Percentiles rank a stretch among this genome's conserved stretches.
These are phyloP conservation scores for Hemileccinum impolitum DNA, from an alignment of 768 basidiomycete genomes.

Conservation along the genomic window DNA sequence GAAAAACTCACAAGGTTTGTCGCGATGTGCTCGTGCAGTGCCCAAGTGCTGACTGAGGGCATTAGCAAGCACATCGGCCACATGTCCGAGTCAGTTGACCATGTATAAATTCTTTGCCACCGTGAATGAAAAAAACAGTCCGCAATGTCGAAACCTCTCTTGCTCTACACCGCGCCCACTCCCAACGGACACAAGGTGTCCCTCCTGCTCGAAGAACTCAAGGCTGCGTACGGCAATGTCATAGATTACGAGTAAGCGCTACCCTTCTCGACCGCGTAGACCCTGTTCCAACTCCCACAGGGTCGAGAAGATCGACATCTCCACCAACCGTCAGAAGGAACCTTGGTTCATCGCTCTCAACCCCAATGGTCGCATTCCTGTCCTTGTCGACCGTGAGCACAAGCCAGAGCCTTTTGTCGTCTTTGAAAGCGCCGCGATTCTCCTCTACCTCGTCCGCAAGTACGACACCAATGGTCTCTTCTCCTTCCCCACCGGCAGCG, in stretches of 20 bases:
- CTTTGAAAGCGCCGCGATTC: conserved; percentile 79
- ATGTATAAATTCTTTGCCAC: conserved; percentile 9
- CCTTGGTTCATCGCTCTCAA: conserved; percentile 75
- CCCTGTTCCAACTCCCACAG: conserved; percentile 29
- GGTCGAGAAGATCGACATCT: conserved; percentile 51
- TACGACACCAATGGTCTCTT: conserved; percentile 78
- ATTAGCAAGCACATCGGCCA: conserved; percentile 21
- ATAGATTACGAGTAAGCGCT: conserved; percentile 49
- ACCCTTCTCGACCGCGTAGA: not conserved
- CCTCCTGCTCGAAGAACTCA: conserved; percentile 63
- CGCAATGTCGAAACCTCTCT: conserved; percentile 24
- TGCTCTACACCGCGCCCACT: conserved; percentile 42
- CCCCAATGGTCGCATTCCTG: conserved; percentile 72
- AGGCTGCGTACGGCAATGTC: conserved; percentile 42
- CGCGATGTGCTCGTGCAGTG: no score
- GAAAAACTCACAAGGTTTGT: not conserved
- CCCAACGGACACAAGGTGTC: conserved; percentile 56
- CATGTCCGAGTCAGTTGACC: conserved; percentile 5
- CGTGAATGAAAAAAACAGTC: not conserved
- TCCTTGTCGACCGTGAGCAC: conserved; percentile 57
- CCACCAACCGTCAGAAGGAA: conserved; percentile 73
- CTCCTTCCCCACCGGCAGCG: conserved; percentile 55
- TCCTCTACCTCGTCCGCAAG: conserved; percentile 77
- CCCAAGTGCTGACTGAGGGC: conserved; percentile 8
- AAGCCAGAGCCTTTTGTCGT: conserved; percentile 53